A percentile compares a stretch with the other conserved stretches of the same genome.
Evolutionary conservation across 2,329 filamentous ascomycete genomes (phyloP).

Genomic region (Nemania sp.): DNA sequence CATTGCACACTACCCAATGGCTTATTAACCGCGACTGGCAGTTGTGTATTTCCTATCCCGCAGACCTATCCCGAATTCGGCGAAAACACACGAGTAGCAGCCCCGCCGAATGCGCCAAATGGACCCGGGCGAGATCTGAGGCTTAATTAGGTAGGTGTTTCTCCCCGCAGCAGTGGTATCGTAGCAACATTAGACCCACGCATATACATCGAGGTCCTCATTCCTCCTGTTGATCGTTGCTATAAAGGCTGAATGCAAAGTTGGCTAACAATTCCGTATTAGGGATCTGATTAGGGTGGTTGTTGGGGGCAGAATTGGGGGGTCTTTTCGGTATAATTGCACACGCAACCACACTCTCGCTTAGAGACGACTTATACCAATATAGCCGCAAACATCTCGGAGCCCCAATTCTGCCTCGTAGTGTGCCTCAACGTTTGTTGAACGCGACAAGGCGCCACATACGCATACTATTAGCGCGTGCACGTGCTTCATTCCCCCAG

Average conservation of each 20-base stretch:
- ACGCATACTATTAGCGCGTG: slow-evolving; percentile 14
- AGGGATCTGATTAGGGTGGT: neutral
- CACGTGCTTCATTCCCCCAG: slow-evolving; percentile 19
- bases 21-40: slow-evolving; percentile 29
- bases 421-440: slow-evolving; percentile 10
- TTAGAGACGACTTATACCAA: neutral
- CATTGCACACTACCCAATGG: slow-evolving; percentile 13
- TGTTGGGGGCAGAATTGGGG: no score
- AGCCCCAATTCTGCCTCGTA: slow-evolving; percentile 17
- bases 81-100: slow-evolving; percentile 24
- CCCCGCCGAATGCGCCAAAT: slow-evolving; percentile 5
- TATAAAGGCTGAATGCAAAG: neutral
- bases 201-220: neutral
- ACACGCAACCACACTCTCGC: neutral
- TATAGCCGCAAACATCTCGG: neutral
- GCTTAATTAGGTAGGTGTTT: slow-evolving; percentile 19
- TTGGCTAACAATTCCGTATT: neutral
- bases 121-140: slow-evolving; percentile 10
- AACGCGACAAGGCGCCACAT: slow-evolving; percentile 1
- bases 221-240: slow-evolving; percentile 6
- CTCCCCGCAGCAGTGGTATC: slow-evolving; percentile 16
- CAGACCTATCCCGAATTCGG: slow-evolving; percentile 14
- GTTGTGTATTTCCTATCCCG: slow-evolving; percentile 10
- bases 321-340: neutral
- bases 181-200: neutral